Evolutionary conservation across 1,139 yeast genomes (phyloP), one percentile per base, ranked within the genome.

Genomic region (Geotrichum carabidarum): DNA sequence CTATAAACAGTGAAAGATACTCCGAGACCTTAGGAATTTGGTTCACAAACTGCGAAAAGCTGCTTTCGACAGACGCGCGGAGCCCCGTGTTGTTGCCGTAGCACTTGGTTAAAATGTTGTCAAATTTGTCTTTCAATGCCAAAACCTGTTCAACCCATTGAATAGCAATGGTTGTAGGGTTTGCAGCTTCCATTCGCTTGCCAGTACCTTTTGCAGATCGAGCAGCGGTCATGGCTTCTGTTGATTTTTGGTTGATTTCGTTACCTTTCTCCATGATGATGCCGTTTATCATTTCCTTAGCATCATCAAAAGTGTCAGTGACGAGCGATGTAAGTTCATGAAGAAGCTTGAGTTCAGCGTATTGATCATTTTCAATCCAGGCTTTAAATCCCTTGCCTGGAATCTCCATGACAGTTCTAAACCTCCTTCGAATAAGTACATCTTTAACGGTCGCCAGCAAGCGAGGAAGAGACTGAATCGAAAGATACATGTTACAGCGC

Each of bases 1-100:
- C 97, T 69, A 91, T 79, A 68, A 78, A 90, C 6, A 86, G 70
- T 0, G 96, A 86, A 45, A 91, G 69, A 58, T 78, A 79, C 64
- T 91, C 97, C 0, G 95, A 79, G 0, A 86, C 80, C 61, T 81
- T 81, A 1, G 72, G 66, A 50, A 79, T 77, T 43, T 72, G 67
- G 64, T 86, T 87, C 41, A 90, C 74, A 63, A 84, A 81, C 27
- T 78, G 80, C 14, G 83, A 75, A 65, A 88, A 80, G 30, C 59
- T 55, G 35, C 77, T 75, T 35, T 83, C 83, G 3, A 88, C 75
- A 1, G 83, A 74, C 56, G 78, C 81, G 51, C 78, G 79, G 49
- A 86, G 63, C 0, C 74, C 38, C 1, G 74, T 70, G 64, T 85
- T 80, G 54, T 71, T 74, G 4, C 72, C 71, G 61, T 84, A 81